Evolutionary conservation across 2,329 filamentous ascomycete species (phyloP), one percentile per base, ranked within the genome.

Genomic region (Coniella lustricola): DNA sequence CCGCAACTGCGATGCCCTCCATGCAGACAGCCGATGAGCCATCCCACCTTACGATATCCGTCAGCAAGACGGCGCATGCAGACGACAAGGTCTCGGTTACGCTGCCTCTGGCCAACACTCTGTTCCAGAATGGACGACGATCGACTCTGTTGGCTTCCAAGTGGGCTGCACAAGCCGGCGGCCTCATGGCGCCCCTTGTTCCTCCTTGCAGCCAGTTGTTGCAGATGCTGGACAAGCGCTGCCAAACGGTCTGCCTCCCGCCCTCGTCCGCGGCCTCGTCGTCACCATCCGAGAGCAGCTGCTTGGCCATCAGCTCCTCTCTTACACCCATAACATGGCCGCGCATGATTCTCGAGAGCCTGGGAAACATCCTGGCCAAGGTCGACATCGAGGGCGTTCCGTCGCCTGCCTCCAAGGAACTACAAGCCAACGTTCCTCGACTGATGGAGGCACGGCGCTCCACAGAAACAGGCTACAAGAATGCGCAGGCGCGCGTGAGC

Each of bases 331-430:
- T 90, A 32, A 87, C 84, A 0, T 62, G 67, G 5, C 74, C 83
- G 14, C 77, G 85, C 16, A 69, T 66, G 40, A 81, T 93, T 32
- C 67, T 74, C 1, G 75, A 78, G 33, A 81, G 81, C 32, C 79
- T 90, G 58, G 88, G 88, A 3, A 94, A 94, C 64, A 91, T 94
- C 48, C 71, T 93, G 18, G 79, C 84, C 29, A 76, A 78, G 36
- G 61, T 90, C 9, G 69, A 77, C 14, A 66, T 75, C 16, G 60
- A 71, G 18, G 71, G 69, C 4, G 62, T 67, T 29, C 58, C 65
- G 1, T 67, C 74, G 0, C 81, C 84, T 12, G 86, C 87, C 3
- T 90, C 85, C 1, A 72, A 75, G 22, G 87, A 91, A 61, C 70
- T 91, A 1, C 87, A 93, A 61, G 62, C 62, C 16, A 71, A 76